These are phyloP conservation scores for Striga hermonthica DNA, from an alignment of 305 asterid species.

Conservation along the genomic window DNA sequence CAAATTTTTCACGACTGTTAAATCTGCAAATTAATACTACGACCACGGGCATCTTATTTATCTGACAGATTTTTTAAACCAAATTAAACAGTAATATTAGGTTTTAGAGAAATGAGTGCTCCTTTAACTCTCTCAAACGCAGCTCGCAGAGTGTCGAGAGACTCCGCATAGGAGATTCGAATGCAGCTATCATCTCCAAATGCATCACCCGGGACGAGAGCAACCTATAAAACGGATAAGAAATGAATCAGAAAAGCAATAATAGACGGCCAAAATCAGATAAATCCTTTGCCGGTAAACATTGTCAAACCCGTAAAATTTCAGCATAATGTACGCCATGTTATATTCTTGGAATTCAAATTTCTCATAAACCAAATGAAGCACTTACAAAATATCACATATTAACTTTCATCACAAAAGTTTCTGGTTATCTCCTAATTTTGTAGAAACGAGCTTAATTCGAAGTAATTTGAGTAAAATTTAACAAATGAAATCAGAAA, in stretches of 20 bases:
- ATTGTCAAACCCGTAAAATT: no score
- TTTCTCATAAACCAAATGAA: not conserved
- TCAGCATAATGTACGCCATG: no score
- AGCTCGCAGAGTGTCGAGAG: conserved; percentile 55
- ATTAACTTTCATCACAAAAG: no score
- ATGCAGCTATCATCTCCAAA: conserved; percentile 80
- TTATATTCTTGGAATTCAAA: not conserved
- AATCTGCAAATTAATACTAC: no score
- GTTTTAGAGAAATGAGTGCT: conserved; percentile 47
- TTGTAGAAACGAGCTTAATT: no score
- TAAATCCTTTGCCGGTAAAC: no score
- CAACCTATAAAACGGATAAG: conserved; percentile 43
- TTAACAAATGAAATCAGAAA: no score
- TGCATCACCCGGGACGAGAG: conserved; percentile 83
- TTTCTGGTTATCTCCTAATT: no score
- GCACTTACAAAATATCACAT: no score
- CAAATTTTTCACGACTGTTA: no score
- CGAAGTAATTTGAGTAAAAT: no score
- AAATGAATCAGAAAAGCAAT: not conserved
- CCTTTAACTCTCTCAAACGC: conserved; percentile 58
- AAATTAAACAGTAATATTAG: conserved; percentile 40
- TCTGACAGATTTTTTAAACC: not conserved
- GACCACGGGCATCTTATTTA: not conserved
- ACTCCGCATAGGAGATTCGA: conserved; percentile 77
- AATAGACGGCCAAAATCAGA: no score